Conservation (phyloP, 352 stramenopile genomes). For the Globisporangium rhizosaccharum region DNA sequence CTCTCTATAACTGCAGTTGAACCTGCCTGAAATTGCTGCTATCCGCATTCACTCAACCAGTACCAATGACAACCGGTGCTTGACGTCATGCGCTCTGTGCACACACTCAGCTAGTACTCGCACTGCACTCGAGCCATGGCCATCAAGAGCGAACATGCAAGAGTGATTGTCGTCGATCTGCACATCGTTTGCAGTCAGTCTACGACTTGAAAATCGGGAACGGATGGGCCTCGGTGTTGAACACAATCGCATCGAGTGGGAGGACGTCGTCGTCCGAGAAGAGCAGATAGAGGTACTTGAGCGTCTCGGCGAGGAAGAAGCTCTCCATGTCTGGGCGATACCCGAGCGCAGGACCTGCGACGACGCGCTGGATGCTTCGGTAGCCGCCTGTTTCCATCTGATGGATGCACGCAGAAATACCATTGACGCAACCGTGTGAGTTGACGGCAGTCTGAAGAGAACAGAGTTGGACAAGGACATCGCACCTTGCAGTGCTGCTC, state of each 20-base stretch:
- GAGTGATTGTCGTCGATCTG: no score
- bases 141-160: no score
- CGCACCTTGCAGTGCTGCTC: constrained; percentile 60
- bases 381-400: constrained; percentile 59
- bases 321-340: constrained; percentile 68
- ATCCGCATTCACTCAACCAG: no score
- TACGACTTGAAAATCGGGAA: constrained; percentile 34
- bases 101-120: no score
- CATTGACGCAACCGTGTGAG: neutral
- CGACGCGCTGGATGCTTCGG: constrained; percentile 54
- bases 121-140: no score
- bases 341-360: constrained; percentile 17
- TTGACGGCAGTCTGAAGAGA: neutral
- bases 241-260: constrained; percentile 67
- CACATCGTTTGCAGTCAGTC: neutral
- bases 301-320: constrained; percentile 90
- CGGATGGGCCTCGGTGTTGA: constrained; percentile 85
- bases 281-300: constrained; percentile 91
- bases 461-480: neutral
- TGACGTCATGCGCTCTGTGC: no score
- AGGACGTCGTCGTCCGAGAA: constrained; percentile 74
- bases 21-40: no score
- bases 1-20: no score
- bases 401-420: neutral
- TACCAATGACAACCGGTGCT: no score